phyloP scores from a whole-genome alignment of 331 rosid genomes.

The Saraca asoca region DNA sequence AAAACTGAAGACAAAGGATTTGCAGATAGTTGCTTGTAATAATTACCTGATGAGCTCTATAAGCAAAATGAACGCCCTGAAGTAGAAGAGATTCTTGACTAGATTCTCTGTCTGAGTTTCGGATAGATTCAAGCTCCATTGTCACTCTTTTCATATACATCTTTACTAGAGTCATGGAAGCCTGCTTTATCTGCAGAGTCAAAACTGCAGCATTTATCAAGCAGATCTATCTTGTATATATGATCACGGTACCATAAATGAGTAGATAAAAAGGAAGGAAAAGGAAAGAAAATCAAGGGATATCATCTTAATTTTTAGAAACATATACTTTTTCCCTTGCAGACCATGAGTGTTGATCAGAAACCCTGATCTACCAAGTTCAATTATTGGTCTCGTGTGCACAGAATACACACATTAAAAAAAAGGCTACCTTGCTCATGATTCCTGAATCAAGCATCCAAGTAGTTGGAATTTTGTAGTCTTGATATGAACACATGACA shows the following conservation, averaged over 20 bases:
- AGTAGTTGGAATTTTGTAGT: constrained; percentile 65
- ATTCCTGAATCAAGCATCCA: constrained; percentile 98
- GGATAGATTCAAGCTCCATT: constrained; percentile 66
- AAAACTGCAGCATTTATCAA: too few species aligned
- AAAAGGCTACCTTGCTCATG: constrained; percentile 53
- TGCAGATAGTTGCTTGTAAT: constrained; percentile 16
- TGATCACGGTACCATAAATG: too few species aligned
- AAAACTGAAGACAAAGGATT: neutral
- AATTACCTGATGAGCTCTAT: constrained; percentile 82
- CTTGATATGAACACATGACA: constrained; percentile 60
- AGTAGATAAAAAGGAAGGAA: too few species aligned
- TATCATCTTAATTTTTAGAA: too few species aligned
- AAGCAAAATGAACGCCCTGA: constrained; percentile 83
- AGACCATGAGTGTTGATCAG: too few species aligned
- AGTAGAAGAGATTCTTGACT: constrained; percentile 89
- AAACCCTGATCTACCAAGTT: neutral
- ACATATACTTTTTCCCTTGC: too few species aligned
- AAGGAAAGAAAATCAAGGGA: too few species aligned
- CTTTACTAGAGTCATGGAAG: constrained; percentile 79
- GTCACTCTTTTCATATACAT: constrained; percentile 85
- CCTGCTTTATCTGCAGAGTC: constrained; percentile 69
- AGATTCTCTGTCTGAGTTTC: constrained; percentile 68
- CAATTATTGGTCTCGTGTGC: constrained; percentile 9
- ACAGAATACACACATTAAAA: neutral
- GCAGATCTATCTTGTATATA: too few species aligned